These are phyloP conservation scores for Grigorovia humatica DNA, from an alignment of 805 yeast species.

Conservation along the genomic window DNA sequence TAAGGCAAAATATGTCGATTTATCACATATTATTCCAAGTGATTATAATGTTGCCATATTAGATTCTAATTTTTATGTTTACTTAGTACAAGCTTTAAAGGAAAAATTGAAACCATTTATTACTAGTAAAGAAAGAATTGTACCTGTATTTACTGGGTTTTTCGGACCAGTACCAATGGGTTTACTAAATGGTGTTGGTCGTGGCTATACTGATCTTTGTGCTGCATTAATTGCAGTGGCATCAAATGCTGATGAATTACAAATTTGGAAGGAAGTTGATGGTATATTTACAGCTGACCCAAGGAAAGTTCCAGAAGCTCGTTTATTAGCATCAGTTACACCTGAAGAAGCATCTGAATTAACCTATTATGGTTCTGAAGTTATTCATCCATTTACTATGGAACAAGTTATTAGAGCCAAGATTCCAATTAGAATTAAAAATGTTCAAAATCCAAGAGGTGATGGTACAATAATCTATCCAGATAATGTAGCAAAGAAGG, in stretches of 20 bases:
- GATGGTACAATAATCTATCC: constrained; percentile 92
- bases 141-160: constrained; percentile 93
- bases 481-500: constrained; percentile 72
- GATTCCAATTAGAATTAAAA: constrained; percentile 93
- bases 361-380: constrained; percentile 96
- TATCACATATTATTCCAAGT: constrained; percentile 60
- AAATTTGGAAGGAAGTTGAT: constrained; percentile 98
- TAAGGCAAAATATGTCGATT: constrained; percentile 67
- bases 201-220: constrained; percentile 96
- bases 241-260: constrained; percentile 81
- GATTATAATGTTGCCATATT: constrained; percentile 47
- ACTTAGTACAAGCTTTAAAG: constrained; percentile 44
- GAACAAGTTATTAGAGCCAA: constrained; percentile 94
- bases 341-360: constrained; percentile 98
- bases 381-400: constrained; percentile 98
- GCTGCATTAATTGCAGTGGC: constrained; percentile 97
- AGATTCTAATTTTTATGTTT: constrained; percentile 54
- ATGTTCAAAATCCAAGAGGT: constrained; percentile 90
- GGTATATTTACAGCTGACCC: constrained; percentile 99
- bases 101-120: constrained; percentile 36
- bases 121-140: constrained; percentile 30
- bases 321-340: constrained; percentile 76
- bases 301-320: constrained; percentile 82
- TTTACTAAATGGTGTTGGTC: constrained; percentile 80
- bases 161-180: constrained; percentile 97